These are phyloP conservation scores for Entamoeba histolytica DNA, from an alignment of 208 protist genomes.

Conservation along the genomic window DNA sequence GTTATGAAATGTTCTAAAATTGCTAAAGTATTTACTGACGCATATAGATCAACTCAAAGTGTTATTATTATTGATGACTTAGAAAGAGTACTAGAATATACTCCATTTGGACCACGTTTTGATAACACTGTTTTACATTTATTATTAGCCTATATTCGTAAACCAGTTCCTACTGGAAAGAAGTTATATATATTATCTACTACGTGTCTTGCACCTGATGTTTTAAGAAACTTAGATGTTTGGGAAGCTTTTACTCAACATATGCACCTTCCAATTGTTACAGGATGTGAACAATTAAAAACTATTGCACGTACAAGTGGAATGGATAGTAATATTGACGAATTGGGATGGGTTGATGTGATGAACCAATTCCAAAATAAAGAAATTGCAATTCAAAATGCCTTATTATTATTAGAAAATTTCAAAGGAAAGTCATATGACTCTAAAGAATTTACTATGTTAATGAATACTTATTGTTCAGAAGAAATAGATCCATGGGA, in stretches of 20 bases:
- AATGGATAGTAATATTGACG: neutral
- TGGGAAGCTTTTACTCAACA: neutral
- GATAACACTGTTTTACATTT: neutral
- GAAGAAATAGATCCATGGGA: neutral
- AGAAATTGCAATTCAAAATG: neutral
- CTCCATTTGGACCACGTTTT: slow-evolving; percentile 52
- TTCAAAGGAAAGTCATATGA: neutral
- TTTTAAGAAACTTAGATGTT: neutral
- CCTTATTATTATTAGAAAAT: neutral
- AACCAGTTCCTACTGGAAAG: neutral
- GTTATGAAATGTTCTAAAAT: slow-evolving; percentile 19
- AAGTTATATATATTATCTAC: neutral
- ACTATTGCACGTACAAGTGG: neutral
- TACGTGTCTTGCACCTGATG: neutral
- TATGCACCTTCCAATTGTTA: neutral
- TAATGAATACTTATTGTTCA: neutral
- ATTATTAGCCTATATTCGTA: neutral
- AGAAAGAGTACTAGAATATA: slow-evolving; percentile 74
- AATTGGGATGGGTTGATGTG: neutral
- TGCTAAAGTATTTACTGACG: slow-evolving; percentile 77
- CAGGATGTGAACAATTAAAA: neutral
- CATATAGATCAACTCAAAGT: slow-evolving; percentile 74
- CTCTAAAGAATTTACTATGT: neutral
- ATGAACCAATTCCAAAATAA: neutral
- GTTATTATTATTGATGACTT: slow-evolving; percentile 89